Conservation (phyloP, 306 rosid genomes). For the Cicer chorassanicum region DNA sequence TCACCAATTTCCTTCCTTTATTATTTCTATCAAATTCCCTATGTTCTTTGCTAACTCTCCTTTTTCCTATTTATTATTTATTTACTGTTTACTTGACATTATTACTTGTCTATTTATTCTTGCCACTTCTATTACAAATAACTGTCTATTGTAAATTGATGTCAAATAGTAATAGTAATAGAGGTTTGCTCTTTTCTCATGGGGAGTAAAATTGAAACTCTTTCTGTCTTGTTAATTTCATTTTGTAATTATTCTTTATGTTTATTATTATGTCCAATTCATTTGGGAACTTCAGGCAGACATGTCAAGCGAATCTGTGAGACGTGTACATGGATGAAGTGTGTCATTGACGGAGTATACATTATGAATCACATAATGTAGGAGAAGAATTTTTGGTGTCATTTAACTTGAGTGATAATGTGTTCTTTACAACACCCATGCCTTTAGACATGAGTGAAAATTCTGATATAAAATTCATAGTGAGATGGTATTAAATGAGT, state of each 20-base stretch:
- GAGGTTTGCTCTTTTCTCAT: not conserved
- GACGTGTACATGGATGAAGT: constrained; percentile 48
- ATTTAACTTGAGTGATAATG: not conserved
- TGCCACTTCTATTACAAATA: no score
- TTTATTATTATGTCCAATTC: not conserved
- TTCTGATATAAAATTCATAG: not conserved
- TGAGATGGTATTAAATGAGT: not conserved
- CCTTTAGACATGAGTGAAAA: not conserved
- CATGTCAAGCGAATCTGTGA: constrained; percentile 71
- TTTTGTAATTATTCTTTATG: not conserved
- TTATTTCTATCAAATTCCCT: no score
- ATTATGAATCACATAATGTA: not conserved
- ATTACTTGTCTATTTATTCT: no score
- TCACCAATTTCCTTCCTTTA: no score
- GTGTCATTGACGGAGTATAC: not conserved
- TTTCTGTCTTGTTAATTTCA: constrained; percentile 2
- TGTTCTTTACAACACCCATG: not conserved
- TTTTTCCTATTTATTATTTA: no score
- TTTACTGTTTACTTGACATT: no score
- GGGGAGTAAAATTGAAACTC: not conserved
- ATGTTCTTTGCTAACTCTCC: no score
- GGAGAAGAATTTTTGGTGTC: not conserved
- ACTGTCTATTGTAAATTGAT: no score
- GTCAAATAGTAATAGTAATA: no score
- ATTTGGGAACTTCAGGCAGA: constrained; percentile 40